phyloP scores from a whole-genome alignment of 768 basidiomycete species.

The Suillus clintonianus region DNA sequence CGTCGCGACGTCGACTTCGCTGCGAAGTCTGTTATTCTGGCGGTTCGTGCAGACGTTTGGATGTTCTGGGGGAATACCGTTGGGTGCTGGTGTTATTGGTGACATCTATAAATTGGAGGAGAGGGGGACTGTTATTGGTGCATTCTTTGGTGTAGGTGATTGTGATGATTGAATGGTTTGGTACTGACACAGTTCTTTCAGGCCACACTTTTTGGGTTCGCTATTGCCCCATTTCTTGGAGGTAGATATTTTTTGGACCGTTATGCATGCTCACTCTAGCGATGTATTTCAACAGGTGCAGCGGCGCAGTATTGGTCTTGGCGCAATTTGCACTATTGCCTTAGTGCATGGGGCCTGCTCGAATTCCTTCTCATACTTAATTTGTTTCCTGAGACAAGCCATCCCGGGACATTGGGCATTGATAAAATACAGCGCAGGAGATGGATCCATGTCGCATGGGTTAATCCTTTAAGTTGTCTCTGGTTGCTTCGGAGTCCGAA shows the following conservation, averaged over 20 bases:
- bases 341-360: slow-evolving; percentile 44
- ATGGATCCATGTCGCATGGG: slow-evolving; percentile 35
- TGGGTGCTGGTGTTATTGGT: slow-evolving; percentile 61
- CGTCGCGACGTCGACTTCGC: slow-evolving; percentile 47
- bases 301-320: slow-evolving; percentile 65
- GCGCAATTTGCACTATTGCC: slow-evolving; percentile 54
- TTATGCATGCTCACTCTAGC: background rate
- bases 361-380: slow-evolving; percentile 41
- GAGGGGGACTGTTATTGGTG: slow-evolving; percentile 58
- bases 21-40: slow-evolving; percentile 56
- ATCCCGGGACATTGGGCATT: slow-evolving; percentile 57
- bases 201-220: slow-evolving; percentile 59
- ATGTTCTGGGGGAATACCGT: slow-evolving; percentile 52
- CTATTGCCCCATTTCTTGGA: slow-evolving; percentile 60
- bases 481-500: slow-evolving; percentile 60
- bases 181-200: background rate
- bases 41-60: slow-evolving; percentile 70
- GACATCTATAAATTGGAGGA: slow-evolving; percentile 70
- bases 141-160: slow-evolving; percentile 50
- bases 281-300: slow-evolving; percentile 34
- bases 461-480: slow-evolving; percentile 62
- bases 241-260: slow-evolving; percentile 33
- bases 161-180: slow-evolving; percentile 11
- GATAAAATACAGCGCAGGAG: slow-evolving; percentile 40
- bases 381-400: slow-evolving; percentile 66